Base-by-base conservation (phyloP, 225 moss, liverwort and hornwort genomes). In the Bryoerythrophyllum caledonicum region DNA sequence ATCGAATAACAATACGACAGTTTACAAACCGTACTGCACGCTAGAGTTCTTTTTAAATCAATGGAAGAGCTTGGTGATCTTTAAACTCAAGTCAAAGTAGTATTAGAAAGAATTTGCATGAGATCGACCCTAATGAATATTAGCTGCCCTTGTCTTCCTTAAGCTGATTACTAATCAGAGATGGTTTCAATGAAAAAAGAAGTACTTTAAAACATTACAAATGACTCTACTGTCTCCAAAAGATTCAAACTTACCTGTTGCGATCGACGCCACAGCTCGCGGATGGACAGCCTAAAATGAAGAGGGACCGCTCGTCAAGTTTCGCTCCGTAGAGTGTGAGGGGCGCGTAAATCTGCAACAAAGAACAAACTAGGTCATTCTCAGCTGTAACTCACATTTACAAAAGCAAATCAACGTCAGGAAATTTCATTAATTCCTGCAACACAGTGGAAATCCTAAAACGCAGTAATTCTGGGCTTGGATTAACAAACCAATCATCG, bases 271-370 rank as follows among this genome's bases (percentile, higher is more conserved):
- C 97, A 86, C 97, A 99, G 74, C 82, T 82, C 40, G 82, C 72
- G 65, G 94, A 82, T 48, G 91, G 89, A 68, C 97, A 99, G 30
- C 94, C 97, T 65, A 99, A 84, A 32, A 99, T 82, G 70, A 90
- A 99, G 12, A 99, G 83, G 25, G 89, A 86, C 24, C 97, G 93
- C 72, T 99, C 94, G 20, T 80, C 85, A 68, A 86, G 82, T 58
- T 83, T 85, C 53, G 79, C 3, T 76, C 92, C 93, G 59, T 88
- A 87, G 14, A 93, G 74, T 71, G 86, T 86, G 13, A 99, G 84
- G 53, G 97, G 97, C 41, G 97, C 89, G 80, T 95, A 90, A 69
- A 99, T 89, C 93, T 93, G 87, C 75, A 54, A 26, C 25, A n/a
- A 43, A 67, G 28, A 41, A 27, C 53, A 63, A 68, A 63, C 63